Conservation (phyloP, 495 filamentous ascomycete species). For the Hamigera avellanea region DNA sequence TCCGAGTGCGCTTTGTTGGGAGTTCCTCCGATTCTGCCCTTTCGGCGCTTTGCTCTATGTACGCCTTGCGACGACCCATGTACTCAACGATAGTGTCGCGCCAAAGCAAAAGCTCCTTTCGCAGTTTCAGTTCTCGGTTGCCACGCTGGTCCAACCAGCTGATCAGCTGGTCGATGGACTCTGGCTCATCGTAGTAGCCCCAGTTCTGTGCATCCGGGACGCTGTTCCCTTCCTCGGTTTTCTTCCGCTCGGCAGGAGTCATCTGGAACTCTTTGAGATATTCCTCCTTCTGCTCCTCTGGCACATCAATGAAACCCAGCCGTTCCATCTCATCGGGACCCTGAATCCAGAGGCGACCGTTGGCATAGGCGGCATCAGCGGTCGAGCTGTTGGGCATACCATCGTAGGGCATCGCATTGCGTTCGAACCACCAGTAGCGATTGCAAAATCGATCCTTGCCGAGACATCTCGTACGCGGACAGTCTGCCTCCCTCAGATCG, state of each 20-base stretch:
- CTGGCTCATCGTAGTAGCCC: constrained; percentile 79
- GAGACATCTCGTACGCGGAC: constrained; percentile 75
- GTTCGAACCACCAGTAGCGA: constrained; percentile 97
- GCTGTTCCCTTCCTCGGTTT: constrained; percentile 77
- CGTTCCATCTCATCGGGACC: constrained; percentile 86
- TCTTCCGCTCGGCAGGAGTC: constrained; percentile 76
- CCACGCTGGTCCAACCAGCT: constrained; percentile 83
- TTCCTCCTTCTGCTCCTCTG: constrained; percentile 51
- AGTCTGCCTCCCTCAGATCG: constrained; percentile 86
- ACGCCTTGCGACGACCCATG: constrained; percentile 68
- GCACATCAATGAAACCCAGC: constrained; percentile 69
- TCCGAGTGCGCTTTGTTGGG: constrained; percentile 57
- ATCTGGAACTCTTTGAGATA: constrained; percentile 57
- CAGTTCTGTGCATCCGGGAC: constrained; percentile 71
- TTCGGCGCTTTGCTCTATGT: constrained; percentile 45
- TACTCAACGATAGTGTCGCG: constrained; percentile 63
- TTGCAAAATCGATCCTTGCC: constrained; percentile 96
- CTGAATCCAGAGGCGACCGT: constrained; percentile 92
- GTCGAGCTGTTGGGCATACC: constrained; percentile 85
- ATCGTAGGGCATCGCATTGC: constrained; percentile 93
- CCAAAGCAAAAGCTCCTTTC: constrained; percentile 72
- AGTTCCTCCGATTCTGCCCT: constrained; percentile 45
- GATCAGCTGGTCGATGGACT: constrained; percentile 63
- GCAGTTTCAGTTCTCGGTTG: constrained; percentile 67
- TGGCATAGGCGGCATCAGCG: constrained; percentile 75